Evolutionary conservation across 305 asterid species (phyloP).

Genomic region (Fraxinus greggii): DNA sequence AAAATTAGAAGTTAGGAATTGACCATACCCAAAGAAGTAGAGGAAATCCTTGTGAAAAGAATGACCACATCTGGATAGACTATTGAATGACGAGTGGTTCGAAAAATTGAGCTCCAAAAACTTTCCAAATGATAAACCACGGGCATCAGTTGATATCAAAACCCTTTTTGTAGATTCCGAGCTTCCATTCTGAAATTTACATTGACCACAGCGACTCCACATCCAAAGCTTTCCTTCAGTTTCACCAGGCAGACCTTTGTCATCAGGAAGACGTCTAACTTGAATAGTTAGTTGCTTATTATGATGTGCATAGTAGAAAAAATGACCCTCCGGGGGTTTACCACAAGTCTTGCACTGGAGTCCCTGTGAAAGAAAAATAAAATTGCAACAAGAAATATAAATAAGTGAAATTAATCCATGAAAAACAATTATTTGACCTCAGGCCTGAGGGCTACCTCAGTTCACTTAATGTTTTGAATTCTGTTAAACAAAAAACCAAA

Average conservation of each 20-base stretch:
- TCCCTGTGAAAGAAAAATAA: constrained; percentile 51
- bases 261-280: constrained; percentile 64
- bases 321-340: constrained; percentile 71
- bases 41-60: constrained; percentile 86
- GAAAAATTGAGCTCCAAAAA: constrained; percentile 91
- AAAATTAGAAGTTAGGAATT: constrained; percentile 1
- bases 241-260: constrained; percentile 68
- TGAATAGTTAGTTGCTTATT: constrained; percentile 83
- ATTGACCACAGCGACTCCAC: constrained; percentile 98
- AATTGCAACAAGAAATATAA: constrained; percentile 19
- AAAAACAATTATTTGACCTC: not conserved
- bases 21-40: constrained; percentile 85
- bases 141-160: constrained; percentile 70
- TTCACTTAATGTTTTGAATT: not conserved
- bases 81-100: constrained; percentile 62
- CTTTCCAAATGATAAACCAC: constrained; percentile 91
- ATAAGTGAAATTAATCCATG: not conserved
- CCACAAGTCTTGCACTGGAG: constrained; percentile 73
- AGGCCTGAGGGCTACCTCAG: not conserved
- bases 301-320: constrained; percentile 82
- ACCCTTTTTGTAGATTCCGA: constrained; percentile 79
- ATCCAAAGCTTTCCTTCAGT: constrained; percentile 94
- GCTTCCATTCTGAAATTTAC: constrained; percentile 52
- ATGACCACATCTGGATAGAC: constrained; percentile 79
- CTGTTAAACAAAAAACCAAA: not conserved